phyloP scores from a whole-genome alignment of 1,284 basidiomycete species.

The Dichomitus squalens region DNA sequence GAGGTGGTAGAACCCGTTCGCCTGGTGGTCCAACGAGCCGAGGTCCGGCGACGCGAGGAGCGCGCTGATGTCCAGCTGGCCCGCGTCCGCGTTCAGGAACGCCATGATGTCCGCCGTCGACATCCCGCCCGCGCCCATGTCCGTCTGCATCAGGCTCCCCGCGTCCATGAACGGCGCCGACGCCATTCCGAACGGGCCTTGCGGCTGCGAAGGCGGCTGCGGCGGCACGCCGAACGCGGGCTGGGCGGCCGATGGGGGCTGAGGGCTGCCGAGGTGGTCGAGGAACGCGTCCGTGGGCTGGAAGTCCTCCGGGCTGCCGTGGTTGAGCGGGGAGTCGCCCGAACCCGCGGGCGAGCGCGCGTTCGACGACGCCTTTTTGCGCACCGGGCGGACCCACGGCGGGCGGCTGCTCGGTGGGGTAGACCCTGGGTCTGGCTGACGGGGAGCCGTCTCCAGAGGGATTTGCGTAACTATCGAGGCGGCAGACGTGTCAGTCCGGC shows the following conservation, averaged over 20 bases:
- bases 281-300: slow-evolving; percentile 64
- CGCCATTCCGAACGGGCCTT: slow-evolving; percentile 26
- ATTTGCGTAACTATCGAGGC: slow-evolving; percentile 75
- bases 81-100: slow-evolving; percentile 35
- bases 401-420: slow-evolving; percentile 59
- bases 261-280: slow-evolving; percentile 36
- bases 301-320: slow-evolving; percentile 66
- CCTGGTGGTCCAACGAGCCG: slow-evolving; percentile 5
- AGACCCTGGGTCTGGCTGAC: slow-evolving; percentile 42
- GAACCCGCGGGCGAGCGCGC: slow-evolving; percentile 41
- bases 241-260: slow-evolving; percentile 26
- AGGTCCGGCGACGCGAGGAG: slow-evolving; percentile 32
- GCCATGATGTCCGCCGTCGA: slow-evolving; percentile 38
- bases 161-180: slow-evolving; percentile 33
- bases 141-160: slow-evolving; percentile 19
- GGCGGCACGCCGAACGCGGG: slow-evolving; percentile 1
- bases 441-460: slow-evolving; percentile 66
- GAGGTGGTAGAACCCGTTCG: slow-evolving; percentile 20
- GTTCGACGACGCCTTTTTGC: slow-evolving; percentile 65
- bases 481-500: background rate
- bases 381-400: slow-evolving; percentile 86
- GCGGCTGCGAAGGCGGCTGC: slow-evolving; percentile 3
- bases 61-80: slow-evolving; percentile 35
- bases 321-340: slow-evolving; percentile 54
- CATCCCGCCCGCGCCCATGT: slow-evolving; percentile 29